phyloP scores from a whole-genome alignment of 1,284 basidiomycete genomes.

The Austropuccinia psidii region DNA sequence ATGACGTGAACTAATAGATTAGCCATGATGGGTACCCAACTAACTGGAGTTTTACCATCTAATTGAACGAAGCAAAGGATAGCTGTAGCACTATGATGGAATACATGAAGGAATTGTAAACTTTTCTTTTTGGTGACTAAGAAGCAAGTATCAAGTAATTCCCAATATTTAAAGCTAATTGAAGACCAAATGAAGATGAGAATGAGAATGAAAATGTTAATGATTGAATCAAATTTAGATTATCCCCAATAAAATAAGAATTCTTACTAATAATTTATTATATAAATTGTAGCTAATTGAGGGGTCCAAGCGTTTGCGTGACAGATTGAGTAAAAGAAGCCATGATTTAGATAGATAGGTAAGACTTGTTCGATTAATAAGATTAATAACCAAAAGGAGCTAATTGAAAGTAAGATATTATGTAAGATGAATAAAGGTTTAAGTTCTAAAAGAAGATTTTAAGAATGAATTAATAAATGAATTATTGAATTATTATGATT shows the following conservation, averaged over 20 bases:
- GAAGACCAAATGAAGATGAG: neutral
- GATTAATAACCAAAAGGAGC: constrained; percentile 69
- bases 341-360: constrained; percentile 64
- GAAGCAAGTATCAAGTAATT: constrained; percentile 29
- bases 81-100: constrained; percentile 98
- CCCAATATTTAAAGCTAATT: constrained; percentile 31
- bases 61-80: constrained; percentile 89
- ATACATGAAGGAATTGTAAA: constrained; percentile 85
- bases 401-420: constrained; percentile 76
- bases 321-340: constrained; percentile 72
- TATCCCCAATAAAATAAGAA: too few relatives aligned
- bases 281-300: constrained; percentile 82
- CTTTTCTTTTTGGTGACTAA: constrained; percentile 32
- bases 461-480: constrained; percentile 45
- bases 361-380: constrained; percentile 85
- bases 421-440: constrained; percentile 83
- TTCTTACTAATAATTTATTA: constrained; percentile 98
- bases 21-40: constrained; percentile 87
- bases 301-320: constrained; percentile 69
- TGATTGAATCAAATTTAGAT: neutral
- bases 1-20: constrained; percentile 93
- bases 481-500: neutral
- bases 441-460: constrained; percentile 63
- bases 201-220: constrained; percentile 15
- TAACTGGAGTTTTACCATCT: constrained; percentile 70